A percentile compares a stretch with the other conserved stretches of the same genome.
phyloP scores from a whole-genome alignment of 148 eudicot genomes.

The Euryodendron excelsum region DNA sequence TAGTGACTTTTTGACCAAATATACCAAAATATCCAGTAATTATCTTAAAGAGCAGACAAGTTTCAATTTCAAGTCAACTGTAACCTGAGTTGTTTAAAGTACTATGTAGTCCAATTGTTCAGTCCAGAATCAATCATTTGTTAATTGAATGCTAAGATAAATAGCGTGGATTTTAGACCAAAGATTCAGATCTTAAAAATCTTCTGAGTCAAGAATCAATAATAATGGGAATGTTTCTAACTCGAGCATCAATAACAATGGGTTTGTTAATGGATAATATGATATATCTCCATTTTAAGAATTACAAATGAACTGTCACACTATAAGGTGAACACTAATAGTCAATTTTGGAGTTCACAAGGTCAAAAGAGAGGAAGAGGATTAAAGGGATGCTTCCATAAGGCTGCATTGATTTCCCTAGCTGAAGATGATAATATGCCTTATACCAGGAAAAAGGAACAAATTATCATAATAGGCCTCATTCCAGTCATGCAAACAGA shows the following conservation, averaged over 20 bases:
- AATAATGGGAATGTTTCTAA: not conserved
- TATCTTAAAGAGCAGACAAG: slow-evolving; percentile 2
- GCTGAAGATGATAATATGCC: not conserved
- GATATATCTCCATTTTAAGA: not conserved
- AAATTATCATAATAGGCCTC: not conserved
- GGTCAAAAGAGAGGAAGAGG: not conserved
- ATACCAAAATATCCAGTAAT: too few relatives aligned
- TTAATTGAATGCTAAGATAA: too few relatives aligned
- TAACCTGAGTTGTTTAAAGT: not conserved
- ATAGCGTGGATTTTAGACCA: not conserved
- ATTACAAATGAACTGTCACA: not conserved
- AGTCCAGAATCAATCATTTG: too few relatives aligned
- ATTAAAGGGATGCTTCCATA: not conserved
- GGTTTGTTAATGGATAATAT: not conserved
- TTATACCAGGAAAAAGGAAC: not conserved
- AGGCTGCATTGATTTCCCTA: not conserved
- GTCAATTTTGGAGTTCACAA: not conserved
- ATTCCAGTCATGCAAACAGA: not conserved
- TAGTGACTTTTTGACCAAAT: not conserved
- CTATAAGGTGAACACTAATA: not conserved
- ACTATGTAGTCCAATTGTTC: not conserved
- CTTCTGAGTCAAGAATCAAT: not conserved
- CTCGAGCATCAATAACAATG: not conserved
- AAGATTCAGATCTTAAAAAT: not conserved
- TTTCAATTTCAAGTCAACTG: not conserved